Base-by-base conservation (phyloP, 1,284 basidiomycete genomes). In the Microbotryum silenes-acaulis region DNA sequence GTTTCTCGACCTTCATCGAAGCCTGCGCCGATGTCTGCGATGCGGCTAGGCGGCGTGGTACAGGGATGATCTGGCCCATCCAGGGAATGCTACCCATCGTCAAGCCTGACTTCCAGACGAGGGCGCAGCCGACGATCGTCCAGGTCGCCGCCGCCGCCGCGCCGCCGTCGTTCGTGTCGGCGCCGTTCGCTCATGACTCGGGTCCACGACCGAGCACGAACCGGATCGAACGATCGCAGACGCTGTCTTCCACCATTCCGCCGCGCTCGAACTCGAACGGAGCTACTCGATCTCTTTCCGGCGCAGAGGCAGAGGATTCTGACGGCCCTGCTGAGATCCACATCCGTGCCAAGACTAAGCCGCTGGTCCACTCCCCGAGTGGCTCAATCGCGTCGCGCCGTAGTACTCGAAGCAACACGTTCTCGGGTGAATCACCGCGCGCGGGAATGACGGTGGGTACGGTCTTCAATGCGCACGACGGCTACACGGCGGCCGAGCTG, bases 361-460 rank as follows among this genome's bases (percentile, higher is more conserved):
- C 37, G 37, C 37, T 42, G 37, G 14, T 42, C 2, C 37, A 18
- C 37, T 42, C 37, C 16, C 33, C 47, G 27, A 48, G n/a, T 27
- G 23, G 57, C 33, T 60, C 59, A 10, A 7, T 56, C 20, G 33
- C 51, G 8, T 62, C 57, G 42, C 57, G 65, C 8, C 29, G 60
- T 9, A 66, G 56, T 46, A 61, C 63, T 42, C 59, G 66, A 3
- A 60, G 54, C 44, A 61, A 58, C 55, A 65, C 64, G 5, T 63
- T 68, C 50, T 62, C 57, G 31, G 63, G 66, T 7, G 21, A 56
- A 6, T 50, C 58, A 7, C 42, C 51, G 0, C 46, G 54, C 27
- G 51, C n/a, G 2, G 25, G 25, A n/a, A 12, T 53, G n/a, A 25
- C 51, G n/a, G 51, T 14, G 10, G 51, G 48, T 42, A 42, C 37